Percentiles rank a stretch among this genome's conserved stretches.
Conservation (phyloP, 2,329 filamentous ascomycete genomes). For the Rutstroemia sp. region DNA sequence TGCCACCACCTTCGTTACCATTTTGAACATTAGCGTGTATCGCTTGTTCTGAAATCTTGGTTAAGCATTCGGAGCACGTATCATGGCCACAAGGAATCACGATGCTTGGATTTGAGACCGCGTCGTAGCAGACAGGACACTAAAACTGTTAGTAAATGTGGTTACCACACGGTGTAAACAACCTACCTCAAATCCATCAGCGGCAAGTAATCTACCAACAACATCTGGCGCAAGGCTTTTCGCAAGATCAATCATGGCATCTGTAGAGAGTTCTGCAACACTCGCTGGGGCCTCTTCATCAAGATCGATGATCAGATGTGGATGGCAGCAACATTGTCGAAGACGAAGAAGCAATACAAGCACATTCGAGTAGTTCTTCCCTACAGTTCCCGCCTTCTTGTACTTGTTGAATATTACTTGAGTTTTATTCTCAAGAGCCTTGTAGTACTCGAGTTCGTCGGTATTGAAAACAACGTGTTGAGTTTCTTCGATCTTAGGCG, state of each 20-base stretch:
- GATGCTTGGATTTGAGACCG: constrained; percentile 64
- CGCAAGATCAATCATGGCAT: constrained; percentile 51
- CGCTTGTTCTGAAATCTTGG: constrained; percentile 55
- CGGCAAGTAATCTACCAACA: constrained; percentile 53
- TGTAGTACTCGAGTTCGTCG: constrained; percentile 59
- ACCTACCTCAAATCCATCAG: constrained; percentile 40
- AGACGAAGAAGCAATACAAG: constrained; percentile 72
- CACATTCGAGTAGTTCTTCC: constrained; percentile 69
- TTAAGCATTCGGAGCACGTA: constrained; percentile 70
- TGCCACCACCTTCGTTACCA: constrained; percentile 44
- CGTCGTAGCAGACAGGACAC: constrained; percentile 79
- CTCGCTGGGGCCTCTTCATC: constrained; percentile 31
- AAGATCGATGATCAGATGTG: constrained; percentile 61
- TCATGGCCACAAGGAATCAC: constrained; percentile 80
- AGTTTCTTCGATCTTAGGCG: constrained; percentile 54
- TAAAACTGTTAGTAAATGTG: constrained; percentile 30
- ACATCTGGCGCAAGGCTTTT: constrained; percentile 51
- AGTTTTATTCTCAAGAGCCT: constrained; percentile 56
- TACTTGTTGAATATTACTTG: constrained; percentile 72
- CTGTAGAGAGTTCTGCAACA: constrained; percentile 10
- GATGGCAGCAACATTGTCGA: constrained; percentile 76
- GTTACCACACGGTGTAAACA: not conserved
- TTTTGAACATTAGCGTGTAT: constrained; percentile 46
- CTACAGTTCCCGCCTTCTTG: constrained; percentile 58
- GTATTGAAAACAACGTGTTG: constrained; percentile 58